Percentiles rank a stretch among this genome's conserved stretches.
phyloP scores from a whole-genome alignment of 257 asterid genomes.

The Thymus mandschuricus region DNA sequence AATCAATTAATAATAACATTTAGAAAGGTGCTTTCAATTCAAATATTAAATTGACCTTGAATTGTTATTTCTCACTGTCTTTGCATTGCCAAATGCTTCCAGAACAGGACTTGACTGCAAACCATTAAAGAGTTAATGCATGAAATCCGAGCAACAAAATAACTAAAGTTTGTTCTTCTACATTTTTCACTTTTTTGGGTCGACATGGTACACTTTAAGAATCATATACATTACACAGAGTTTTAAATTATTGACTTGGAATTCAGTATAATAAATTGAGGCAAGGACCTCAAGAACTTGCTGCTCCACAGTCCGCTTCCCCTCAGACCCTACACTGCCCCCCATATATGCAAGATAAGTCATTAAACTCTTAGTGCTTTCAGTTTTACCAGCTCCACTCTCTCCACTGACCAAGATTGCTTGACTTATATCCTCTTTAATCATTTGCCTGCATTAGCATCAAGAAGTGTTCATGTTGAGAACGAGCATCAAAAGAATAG shows the following conservation, averaged over 20 bases:
- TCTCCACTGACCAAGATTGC: slow-evolving; percentile 95
- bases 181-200: not conserved
- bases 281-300: slow-evolving; percentile 87
- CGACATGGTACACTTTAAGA: not conserved
- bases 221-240: not conserved
- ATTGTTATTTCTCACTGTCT: slow-evolving; percentile 88
- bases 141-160: slow-evolving; percentile 5
- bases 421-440: slow-evolving; percentile 73
- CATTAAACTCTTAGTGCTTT: slow-evolving; percentile 89
- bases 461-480: slow-evolving; percentile 22
- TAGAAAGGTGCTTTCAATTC: slow-evolving; percentile 27
- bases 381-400: slow-evolving; percentile 98
- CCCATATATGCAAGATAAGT: slow-evolving; percentile 91
- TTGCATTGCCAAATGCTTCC: slow-evolving; percentile 97
- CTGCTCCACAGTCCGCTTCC: slow-evolving; percentile 75
- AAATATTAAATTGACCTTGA: slow-evolving; percentile 59
- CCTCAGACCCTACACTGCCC: slow-evolving; percentile 65
- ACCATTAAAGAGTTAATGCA: slow-evolving; percentile 15
- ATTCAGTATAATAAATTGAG: slow-evolving; percentile 15
- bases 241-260: not conserved
- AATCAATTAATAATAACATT: slow-evolving; percentile 15
- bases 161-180: slow-evolving; percentile 14
- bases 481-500: slow-evolving; percentile 22
- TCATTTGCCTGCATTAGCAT: slow-evolving; percentile 69
- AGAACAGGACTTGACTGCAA: slow-evolving; percentile 91